These are phyloP conservation scores for Bathelium albidoporum DNA, from an alignment of 495 filamentous ascomycete species.

Conservation along the genomic window DNA sequence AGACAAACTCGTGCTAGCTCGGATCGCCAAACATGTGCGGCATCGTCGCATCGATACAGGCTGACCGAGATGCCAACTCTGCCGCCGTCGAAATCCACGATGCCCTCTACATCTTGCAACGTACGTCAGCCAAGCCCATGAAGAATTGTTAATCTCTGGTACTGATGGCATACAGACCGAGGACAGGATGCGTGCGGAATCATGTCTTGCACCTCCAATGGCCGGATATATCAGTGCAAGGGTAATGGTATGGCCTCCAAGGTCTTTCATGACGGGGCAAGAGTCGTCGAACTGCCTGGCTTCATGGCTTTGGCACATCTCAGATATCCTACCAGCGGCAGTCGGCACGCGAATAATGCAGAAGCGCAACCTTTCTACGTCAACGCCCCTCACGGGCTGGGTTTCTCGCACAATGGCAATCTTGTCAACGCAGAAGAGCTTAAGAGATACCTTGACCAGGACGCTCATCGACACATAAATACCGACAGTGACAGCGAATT, in stretches of 20 bases:
- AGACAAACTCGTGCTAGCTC: background rate
- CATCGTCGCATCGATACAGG: constrained; percentile 72
- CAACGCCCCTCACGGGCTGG: constrained; percentile 74
- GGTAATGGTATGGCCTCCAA: constrained; percentile 86
- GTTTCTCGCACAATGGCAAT: constrained; percentile 74
- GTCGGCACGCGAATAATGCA: constrained; percentile 40
- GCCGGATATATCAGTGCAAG: constrained; percentile 82
- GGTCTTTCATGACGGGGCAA: constrained; percentile 71
- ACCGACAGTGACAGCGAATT: constrained; percentile 91
- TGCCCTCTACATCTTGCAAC: constrained; percentile 74
- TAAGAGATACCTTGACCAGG: constrained; percentile 67
- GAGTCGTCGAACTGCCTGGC: constrained; percentile 69
- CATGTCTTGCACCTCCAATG: constrained; percentile 63
- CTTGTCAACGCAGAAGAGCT: constrained; percentile 85
- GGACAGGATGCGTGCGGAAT: constrained; percentile 93
- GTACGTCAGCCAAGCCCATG: background rate
- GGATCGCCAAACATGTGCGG: constrained; percentile 60
- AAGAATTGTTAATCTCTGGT: background rate
- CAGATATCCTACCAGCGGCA: constrained; percentile 84
- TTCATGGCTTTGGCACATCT: constrained; percentile 86
- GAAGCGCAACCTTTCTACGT: constrained; percentile 89
- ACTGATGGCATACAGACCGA: constrained; percentile 36
- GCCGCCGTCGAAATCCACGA: constrained; percentile 81
- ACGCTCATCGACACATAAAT: constrained; percentile 92
- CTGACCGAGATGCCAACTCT: constrained; percentile 47